These are phyloP conservation scores for Globisporangium uncinulatum DNA, from an alignment of 352 stramenopile genomes.

Conservation along the genomic window DNA sequence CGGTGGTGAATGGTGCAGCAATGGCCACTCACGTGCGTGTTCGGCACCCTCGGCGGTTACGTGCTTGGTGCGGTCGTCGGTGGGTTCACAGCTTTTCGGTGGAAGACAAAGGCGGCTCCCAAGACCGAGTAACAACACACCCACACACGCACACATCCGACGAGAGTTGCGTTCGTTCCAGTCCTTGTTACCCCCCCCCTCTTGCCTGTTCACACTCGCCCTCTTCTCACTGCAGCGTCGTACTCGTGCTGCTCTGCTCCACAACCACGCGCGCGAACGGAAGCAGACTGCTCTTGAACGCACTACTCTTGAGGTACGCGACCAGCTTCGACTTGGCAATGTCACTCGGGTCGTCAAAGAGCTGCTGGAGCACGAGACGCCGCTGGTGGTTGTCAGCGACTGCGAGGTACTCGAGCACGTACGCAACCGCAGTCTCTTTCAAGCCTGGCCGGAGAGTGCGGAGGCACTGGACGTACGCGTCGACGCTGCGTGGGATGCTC, in stretches of 20 bases:
- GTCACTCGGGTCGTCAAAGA: slow-evolving; percentile 74
- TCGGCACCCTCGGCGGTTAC: slow-evolving; percentile 50
- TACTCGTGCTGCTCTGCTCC: neutral
- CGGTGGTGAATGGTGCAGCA: slow-evolving; percentile 28
- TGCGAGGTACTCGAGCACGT: slow-evolving; percentile 58
- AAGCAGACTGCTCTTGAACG: slow-evolving; percentile 48
- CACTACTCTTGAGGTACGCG: slow-evolving; percentile 60
- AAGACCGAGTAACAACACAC: neutral
- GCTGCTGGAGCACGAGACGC: slow-evolving; percentile 48
- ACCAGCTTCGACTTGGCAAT: slow-evolving; percentile 71
- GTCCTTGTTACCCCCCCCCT: too few relatives aligned
- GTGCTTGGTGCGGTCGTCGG: slow-evolving; percentile 31
- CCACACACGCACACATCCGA: neutral
- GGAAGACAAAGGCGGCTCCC: neutral
- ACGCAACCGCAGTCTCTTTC: slow-evolving; percentile 58
- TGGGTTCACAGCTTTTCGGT: neutral
- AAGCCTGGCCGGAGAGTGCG: slow-evolving; percentile 34
- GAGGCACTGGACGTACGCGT: slow-evolving; percentile 48
- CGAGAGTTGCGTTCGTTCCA: neutral
- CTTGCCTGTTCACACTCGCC: neutral
- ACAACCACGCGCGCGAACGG: slow-evolving; percentile 8
- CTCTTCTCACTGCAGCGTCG: neutral
- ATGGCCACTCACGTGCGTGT: slow-evolving; percentile 84
- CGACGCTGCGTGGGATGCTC: slow-evolving; percentile 29
- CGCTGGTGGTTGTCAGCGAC: slow-evolving; percentile 43